Evolutionary conservation across 768 basidiomycete genomes (phyloP), one percentile per base, ranked within the genome.

Genomic region (Boletus eberwhitei): DNA sequence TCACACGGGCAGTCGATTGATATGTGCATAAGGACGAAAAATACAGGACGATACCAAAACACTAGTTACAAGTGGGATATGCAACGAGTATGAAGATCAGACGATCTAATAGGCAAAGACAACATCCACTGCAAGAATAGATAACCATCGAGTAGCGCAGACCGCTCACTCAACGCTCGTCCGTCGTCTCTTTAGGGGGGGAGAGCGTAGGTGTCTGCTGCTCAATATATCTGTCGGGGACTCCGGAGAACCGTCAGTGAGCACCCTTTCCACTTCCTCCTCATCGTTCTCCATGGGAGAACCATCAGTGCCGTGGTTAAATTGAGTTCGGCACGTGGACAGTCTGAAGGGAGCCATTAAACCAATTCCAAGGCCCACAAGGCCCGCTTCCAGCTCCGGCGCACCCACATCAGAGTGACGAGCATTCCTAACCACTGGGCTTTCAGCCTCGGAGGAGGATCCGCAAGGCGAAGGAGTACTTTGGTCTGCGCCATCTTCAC

Each of bases 291-390:
- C 70, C 44, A 62, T 41, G 16, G 55, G 47, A 36, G 58, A 57
- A 35, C 41, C 48, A 26, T 60, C 58, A 2, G 32, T 42, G 11
- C 37, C 47, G 16, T 59, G 53, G 22, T 48, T 53, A 31, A 64
- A 44, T 45, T 65, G 68, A 31, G 59, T 68, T 40, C 74, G 69
- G 43, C 72, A 75, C 31, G 74, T 72, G 35, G 79, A 73, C 45
- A 81, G 70, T 31, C 71, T 71, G 59, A 85, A 85, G 13, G 84
- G 79, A 49, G 79, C 82, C 60, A 85, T 72, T 38, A 85, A 71
- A 8, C 72, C 71, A 57, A 72, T 71, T 37, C 71, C 71, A 34
- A 72, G 72, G 19, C 79, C 78, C 31, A 74, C 70, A 40, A 71
- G 63, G 26, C 62, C 67, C 5, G 69, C 71, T 19, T 74, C 62